Percentiles rank a stretch among this genome's conserved stretches.
Evolutionary conservation across 139 green algal species (phyloP).

Genomic region (Picocystis salinarum): DNA sequence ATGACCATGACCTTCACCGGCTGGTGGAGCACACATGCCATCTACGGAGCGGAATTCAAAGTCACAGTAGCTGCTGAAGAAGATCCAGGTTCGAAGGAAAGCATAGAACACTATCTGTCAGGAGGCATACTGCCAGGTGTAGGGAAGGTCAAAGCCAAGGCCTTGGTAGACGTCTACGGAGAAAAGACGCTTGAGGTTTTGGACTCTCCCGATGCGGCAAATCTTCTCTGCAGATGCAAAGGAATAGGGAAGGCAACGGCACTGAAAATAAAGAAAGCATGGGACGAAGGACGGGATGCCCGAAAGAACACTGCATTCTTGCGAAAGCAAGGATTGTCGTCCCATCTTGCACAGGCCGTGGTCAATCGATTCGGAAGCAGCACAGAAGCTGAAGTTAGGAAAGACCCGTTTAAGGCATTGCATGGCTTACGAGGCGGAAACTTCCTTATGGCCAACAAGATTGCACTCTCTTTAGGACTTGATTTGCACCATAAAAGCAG

Average conservation of each 20-base stretch:
- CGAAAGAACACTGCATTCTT: constrained; percentile 10
- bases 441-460: constrained; percentile 11
- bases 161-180: constrained; percentile 12
- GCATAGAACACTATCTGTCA: constrained; percentile 16
- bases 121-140: constrained; percentile 18
- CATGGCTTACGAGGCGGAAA: constrained; percentile 11
- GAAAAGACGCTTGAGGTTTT: constrained; percentile 11
- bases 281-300: too few relatives aligned
- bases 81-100: background rate
- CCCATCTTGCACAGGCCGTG: constrained; percentile 1
- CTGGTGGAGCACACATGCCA: constrained; percentile 16
- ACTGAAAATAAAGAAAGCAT: constrained; percentile 21
- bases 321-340: constrained; percentile 6
- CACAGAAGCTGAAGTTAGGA: background rate
- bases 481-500: constrained; percentile 14
- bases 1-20: constrained; percentile 16
- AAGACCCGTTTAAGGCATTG: constrained; percentile 6
- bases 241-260: constrained; percentile 21
- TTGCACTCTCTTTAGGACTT: constrained; percentile 13
- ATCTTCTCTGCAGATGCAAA: constrained; percentile 2
- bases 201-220: constrained; percentile 9
- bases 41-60: constrained; percentile 18
- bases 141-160: constrained; percentile 13
- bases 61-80: constrained; percentile 3
- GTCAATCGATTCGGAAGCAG: constrained; percentile 2